These are phyloP conservation scores for Bathelium albidoporum DNA, from an alignment of 495 filamentous ascomycete genomes.

Conservation along the genomic window DNA sequence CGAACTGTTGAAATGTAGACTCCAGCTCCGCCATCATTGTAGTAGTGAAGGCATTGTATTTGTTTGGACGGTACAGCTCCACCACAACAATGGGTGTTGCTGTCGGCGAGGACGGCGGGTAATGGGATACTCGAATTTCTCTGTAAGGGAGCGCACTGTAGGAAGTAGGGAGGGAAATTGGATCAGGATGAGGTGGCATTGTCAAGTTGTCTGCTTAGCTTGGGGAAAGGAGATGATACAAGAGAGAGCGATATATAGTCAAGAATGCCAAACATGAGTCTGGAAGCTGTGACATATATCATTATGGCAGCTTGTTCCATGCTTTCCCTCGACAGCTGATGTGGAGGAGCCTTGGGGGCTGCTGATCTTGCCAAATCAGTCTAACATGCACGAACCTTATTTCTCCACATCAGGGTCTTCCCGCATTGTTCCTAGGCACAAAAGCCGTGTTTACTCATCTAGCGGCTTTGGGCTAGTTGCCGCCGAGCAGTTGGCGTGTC, in stretches of 20 bases:
- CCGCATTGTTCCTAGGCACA: background rate
- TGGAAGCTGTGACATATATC: background rate
- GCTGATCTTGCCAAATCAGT: background rate
- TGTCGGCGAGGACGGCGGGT: conserved; percentile 37
- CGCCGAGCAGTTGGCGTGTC: too few relatives aligned
- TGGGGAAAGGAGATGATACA: background rate
- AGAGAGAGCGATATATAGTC: background rate
- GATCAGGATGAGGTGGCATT: background rate
- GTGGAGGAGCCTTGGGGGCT: background rate
- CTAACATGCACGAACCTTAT: background rate
- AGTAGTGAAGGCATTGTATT: conserved; percentile 54
- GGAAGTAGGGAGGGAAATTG: conserved; percentile 23
- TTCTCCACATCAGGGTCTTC: too few relatives aligned
- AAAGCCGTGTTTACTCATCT: background rate
- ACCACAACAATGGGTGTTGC: conserved; percentile 48
- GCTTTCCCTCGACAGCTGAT: background rate
- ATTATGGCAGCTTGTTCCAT: background rate
- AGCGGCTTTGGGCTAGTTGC: background rate
- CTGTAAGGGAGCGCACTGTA: conserved; percentile 35
- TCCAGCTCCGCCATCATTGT: conserved; percentile 47
- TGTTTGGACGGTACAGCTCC: conserved; percentile 45
- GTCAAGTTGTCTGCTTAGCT: background rate
- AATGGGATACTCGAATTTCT: conserved; percentile 42
- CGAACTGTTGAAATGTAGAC: conserved; percentile 43
- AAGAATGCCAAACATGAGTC: background rate